A percentile compares a stretch with the other conserved stretches of the same genome.
These are phyloP conservation scores for Phytophthora aleatoria DNA, from an alignment of 352 stramenopile species.

Conservation along the genomic window DNA sequence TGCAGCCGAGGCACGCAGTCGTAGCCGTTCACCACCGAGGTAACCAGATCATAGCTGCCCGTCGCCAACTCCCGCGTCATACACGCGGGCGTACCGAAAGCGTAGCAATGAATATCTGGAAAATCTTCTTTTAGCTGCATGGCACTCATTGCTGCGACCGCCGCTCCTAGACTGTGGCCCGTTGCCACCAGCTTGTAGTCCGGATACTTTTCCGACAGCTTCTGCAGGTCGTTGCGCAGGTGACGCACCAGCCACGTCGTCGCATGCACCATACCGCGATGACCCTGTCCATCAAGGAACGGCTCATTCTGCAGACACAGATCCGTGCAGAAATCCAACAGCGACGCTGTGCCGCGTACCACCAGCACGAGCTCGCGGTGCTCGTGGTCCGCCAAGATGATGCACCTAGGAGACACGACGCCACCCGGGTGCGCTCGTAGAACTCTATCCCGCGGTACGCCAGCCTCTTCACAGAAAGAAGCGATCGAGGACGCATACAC, in stretches of 20 bases:
- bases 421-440: conserved; percentile 60
- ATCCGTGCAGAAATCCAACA: conserved; percentile 86
- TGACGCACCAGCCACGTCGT: conserved; percentile 71
- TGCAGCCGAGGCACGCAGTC: conserved; percentile 84
- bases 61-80: conserved; percentile 65
- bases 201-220: conserved; percentile 46
- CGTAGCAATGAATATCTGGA: conserved; percentile 60
- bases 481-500: conserved; percentile 65
- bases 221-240: conserved; percentile 50
- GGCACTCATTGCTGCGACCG: conserved; percentile 65
- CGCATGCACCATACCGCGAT: conserved; percentile 84
- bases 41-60: conserved; percentile 63
- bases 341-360: conserved; percentile 69
- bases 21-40: conserved; percentile 76
- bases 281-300: conserved; percentile 67
- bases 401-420: conserved; percentile 81
- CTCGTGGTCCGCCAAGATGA: conserved; percentile 65
- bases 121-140: conserved; percentile 56
- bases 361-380: conserved; percentile 62
- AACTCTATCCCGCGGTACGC: conserved; percentile 42
- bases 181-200: conserved; percentile 66
- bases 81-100: conserved; percentile 75
- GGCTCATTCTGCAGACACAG: conserved; percentile 80
- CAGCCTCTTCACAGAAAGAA: conserved; percentile 61
- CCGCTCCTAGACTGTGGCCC: conserved; percentile 76